Evolutionary conservation across 257 asterid species (phyloP), one percentile per base, ranked within the genome.

Genomic region (Lycium barbarum): DNA sequence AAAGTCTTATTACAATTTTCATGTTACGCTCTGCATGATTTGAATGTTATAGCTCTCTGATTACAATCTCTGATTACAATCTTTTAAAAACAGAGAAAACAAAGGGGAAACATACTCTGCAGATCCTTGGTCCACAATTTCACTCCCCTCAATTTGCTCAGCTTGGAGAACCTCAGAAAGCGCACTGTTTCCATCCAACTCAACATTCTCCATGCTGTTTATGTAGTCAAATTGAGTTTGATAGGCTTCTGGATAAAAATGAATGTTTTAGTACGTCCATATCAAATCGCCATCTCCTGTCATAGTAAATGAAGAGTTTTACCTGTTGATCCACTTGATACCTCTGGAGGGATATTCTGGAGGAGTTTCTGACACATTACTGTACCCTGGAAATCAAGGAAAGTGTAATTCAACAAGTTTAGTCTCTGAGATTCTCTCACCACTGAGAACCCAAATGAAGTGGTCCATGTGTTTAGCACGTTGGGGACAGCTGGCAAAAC

Each of bases 301-400:
- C 62, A 47, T 45, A 70, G 51, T 20, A 84, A 70, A 70, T 22
- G n/a, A 45, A 68, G 85, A 73, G 79, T 53, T 76, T 80, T 38
- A 92, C 96, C 95, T 83, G 85, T 87, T 53, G 84, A 79, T 81
- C 51, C 87, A 80, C 65, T 84, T 85, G 86, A 87, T 54, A 72
- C 84, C 35, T 82, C 59, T 66, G 91, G 81, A 61, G 85, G 83
- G 87, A 78, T 54, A 40, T 15, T 68, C 45, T 73, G 84, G 43
- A 94, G 72, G 70, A 86, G 59, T 87, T 93, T 94, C 83, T 94
- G 91, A 93, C 98, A 94, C 88, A 93, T 63, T 49, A 87, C 79
- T 15, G 98, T 92, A 62, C 97, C 98, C 89, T 89, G 93, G 89
- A 94, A 93, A 88, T 91, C 87, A 70, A 94, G 90, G 87, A 94